Evolutionary conservation across 2,329 filamentous ascomycete species (phyloP), one percentile per base, ranked within the genome.

Genomic region (Colletotrichum noveboracense): DNA sequence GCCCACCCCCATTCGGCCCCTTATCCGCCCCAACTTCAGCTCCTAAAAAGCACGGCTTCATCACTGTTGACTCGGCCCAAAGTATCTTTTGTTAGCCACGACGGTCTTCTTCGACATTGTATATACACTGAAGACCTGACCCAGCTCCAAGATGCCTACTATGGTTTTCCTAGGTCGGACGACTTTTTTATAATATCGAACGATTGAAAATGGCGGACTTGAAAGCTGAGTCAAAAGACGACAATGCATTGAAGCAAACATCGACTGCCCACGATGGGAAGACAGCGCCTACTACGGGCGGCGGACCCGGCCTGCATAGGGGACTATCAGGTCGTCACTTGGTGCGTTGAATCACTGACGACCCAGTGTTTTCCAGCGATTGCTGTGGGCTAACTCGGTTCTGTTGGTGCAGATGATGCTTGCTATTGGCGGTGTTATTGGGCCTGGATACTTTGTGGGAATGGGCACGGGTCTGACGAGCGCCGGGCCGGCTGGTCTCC

Each of bases 381-480:
- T 26, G 24, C 21, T 66, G 64, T 66, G 38, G 36, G 64, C 38
- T 66, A 66, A 66, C 64, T 52, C 64, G 64, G 60, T 36, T 14
- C 60, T 38, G n/a, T 36, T 64, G 60, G 64, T 52, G 38, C 92
- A 93, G 81, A 90, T 93, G 83, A 93, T 93, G 91, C 92, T 93
- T 76, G 92, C 92, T 58, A 90, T 91, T 65, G 89, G 88, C 24
- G 89, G 89, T 43, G 91, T 89, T 2, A 91, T 91, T 62, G 90
- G 90, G 10, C 93, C 91, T 0, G 91, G 91, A 4, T 82, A 93
- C 6, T 93, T 93, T 77, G 85, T 93, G 7, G 91, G 91, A 34
- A 92, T 90, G 1, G 91, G 91, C 12, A 90, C 90, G 79, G 89
- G 90, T 6, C 82, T 93, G 52, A 87, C 90, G 2, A 91, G 87